Percentiles rank a stretch among this genome's conserved stretches.
phyloP scores from a whole-genome alignment of 805 yeast species.

The Suhomyces vadensis region DNA sequence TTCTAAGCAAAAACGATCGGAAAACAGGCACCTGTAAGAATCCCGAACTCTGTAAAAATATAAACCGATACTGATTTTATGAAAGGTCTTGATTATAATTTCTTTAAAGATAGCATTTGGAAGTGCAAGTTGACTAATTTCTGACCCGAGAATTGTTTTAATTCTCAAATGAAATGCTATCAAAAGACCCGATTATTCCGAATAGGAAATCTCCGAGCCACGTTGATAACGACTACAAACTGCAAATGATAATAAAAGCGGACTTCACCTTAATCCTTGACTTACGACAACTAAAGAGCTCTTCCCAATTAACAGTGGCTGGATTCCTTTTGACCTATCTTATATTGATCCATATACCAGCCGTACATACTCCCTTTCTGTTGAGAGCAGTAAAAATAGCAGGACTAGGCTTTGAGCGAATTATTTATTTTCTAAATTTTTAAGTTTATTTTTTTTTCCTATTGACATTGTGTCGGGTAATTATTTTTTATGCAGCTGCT shows the following conservation, averaged over 20 bases:
- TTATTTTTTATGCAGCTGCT: constrained; percentile 3
- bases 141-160: not conserved
- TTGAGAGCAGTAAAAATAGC: not conserved
- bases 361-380: too few relatives aligned
- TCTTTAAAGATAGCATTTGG: too few relatives aligned
- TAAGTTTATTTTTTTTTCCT: not conserved
- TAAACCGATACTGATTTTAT: too few relatives aligned
- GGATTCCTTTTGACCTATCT: too few relatives aligned
- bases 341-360: too few relatives aligned
- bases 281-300: too few relatives aligned
- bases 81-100: too few relatives aligned
- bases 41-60: too few relatives aligned
- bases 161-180: not conserved
- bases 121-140: not conserved
- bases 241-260: not conserved
- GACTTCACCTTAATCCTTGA: not conserved
- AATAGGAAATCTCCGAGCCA: not conserved
- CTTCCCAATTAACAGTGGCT: too few relatives aligned
- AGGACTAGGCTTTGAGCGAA: constrained; percentile 1
- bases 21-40: too few relatives aligned
- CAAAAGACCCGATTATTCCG: not conserved
- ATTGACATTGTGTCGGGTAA: not conserved
- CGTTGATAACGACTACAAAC: not conserved
- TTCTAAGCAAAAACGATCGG: too few relatives aligned
- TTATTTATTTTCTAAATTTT: not conserved